Base-by-base conservation (phyloP, 148 eudicot genomes). In the Chenopodium berlandieri region DNA sequence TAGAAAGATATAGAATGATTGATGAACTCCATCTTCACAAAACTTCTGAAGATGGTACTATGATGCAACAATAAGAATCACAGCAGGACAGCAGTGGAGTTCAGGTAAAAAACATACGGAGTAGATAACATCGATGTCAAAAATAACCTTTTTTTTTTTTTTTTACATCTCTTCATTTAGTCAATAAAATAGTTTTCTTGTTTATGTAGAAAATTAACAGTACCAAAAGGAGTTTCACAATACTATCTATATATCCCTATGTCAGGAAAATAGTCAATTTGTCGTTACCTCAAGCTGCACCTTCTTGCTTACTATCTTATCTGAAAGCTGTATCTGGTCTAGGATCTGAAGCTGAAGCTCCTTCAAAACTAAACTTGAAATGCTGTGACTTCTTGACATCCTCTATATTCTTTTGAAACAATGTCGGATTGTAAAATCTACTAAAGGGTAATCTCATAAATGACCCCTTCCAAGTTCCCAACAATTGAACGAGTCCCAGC, bases 401-500 rank as follows among this genome's bases (percentile, higher is more conserved):
- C 50, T 71, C 16, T 13, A 23, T 50, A 0, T 10, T n/a, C 60
- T 48, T 11, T 23, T 74, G 32, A 30, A 52, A 7, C 62, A 25
- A 14, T 50, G 63, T 56, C 23, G 56, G 9, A 31, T 46, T 7
- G 54, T 44, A 34, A 20, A 69, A 63, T 44, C 85, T 85, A 82
- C 25, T 75, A 60, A 54, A 86, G 85, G 78, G 88, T 89, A 76
- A 95, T 92, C 85, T 95, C 94, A 71, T 81, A 95, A 44, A 95
- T 85, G 75, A 93, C 92, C 19, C 94, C 97, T 80, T 79, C 88
- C 46, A 86, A 87, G 80, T 87, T 89, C 79, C 90, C 84, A 19
- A 93, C 88, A 31, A 87, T 79, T 68, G 90, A 54, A 16, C 92
- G 91, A 37, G 92, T 90, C 50, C 94, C 94, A 71, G 82, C 62